These are phyloP conservation scores for Coniosporium apollinis DNA, from an alignment of 495 filamentous ascomycete species.

Conservation along the genomic window DNA sequence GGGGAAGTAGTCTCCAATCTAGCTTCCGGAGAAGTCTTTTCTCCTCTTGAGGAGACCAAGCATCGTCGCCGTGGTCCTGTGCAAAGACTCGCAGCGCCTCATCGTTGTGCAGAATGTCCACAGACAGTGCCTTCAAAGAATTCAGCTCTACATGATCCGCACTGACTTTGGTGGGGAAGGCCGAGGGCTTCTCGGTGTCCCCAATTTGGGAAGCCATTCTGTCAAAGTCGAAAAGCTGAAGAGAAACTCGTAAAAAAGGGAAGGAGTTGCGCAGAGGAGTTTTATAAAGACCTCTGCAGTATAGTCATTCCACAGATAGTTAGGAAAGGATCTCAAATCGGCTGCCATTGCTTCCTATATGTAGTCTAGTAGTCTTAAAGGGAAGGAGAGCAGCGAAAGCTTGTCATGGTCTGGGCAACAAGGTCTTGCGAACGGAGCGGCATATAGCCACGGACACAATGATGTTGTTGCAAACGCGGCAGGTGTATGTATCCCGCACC, in stretches of 20 bases:
- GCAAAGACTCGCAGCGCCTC: slow-evolving; percentile 28
- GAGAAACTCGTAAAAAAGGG: neutral
- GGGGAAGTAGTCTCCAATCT: slow-evolving; percentile 31
- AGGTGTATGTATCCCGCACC: neutral
- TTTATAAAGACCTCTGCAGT: neutral
- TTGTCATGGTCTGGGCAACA: neutral
- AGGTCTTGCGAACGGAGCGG: neutral
- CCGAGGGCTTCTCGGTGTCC: neutral
- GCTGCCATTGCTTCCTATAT: neutral
- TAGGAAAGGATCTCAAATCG: neutral
- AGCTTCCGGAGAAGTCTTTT: slow-evolving; percentile 24
- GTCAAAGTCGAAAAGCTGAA: neutral
- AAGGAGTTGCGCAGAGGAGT: neutral
- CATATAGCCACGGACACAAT: neutral
- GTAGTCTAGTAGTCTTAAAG: neutral
- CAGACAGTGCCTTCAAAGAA: neutral
- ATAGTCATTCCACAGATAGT: neutral
- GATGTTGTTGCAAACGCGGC: neutral
- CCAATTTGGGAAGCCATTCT: neutral
- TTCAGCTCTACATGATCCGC: neutral
- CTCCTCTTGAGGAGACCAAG: slow-evolving; percentile 24
- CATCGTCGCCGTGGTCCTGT: slow-evolving; percentile 25
- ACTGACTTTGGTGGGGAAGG: neutral
- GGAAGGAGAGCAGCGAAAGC: neutral
- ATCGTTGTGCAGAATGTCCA: slow-evolving; percentile 29